Conservation (phyloP, 2,329 filamentous ascomycete species). For the Calycina marina region DNA sequence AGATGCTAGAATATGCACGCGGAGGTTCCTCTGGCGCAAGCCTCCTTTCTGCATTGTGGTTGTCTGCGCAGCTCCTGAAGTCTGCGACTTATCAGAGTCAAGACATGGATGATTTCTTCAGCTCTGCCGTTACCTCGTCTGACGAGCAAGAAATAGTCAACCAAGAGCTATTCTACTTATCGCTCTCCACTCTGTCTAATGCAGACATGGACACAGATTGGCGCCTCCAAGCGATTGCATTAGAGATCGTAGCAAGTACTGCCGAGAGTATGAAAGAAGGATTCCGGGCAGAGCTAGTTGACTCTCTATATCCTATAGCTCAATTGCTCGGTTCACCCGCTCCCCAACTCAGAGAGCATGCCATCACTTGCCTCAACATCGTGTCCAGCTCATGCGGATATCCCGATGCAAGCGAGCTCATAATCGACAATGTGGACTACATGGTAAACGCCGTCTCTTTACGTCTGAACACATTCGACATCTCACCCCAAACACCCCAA, state of each 20-base stretch:
- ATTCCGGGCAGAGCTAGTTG: constrained; percentile 77
- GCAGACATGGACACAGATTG: constrained; percentile 42
- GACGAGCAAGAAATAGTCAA: constrained; percentile 32
- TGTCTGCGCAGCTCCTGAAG: constrained; percentile 59
- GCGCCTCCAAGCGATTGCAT: constrained; percentile 61
- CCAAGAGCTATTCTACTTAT: constrained; percentile 47
- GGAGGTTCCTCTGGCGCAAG: constrained; percentile 37
- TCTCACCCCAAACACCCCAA: constrained; percentile 80
- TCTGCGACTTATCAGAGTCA: constrained; percentile 34
- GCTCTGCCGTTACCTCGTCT: constrained; percentile 30
- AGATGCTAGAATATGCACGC: constrained; percentile 49
- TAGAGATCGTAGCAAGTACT: constrained; percentile 69
- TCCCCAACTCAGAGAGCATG: constrained; percentile 57
- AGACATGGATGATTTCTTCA: constrained; percentile 52
- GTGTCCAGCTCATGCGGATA: constrained; percentile 69
- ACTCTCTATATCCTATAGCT: constrained; percentile 80
- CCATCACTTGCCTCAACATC: constrained; percentile 68
- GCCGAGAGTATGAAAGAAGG: constrained; percentile 49
- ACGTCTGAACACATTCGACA: constrained; percentile 80
- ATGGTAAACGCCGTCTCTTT: constrained; percentile 86
- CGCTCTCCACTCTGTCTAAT: constrained; percentile 45
- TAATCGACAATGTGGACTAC: constrained; percentile 89
- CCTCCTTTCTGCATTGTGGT: constrained; percentile 64
- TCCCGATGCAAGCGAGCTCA: constrained; percentile 55
- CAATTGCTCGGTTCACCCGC: constrained; percentile 69